Percentiles rank a stretch among this genome's conserved stretches.
These are phyloP conservation scores for Hypoxylon fuscum DNA, from an alignment of 495 filamentous ascomycete species.

Conservation along the genomic window DNA sequence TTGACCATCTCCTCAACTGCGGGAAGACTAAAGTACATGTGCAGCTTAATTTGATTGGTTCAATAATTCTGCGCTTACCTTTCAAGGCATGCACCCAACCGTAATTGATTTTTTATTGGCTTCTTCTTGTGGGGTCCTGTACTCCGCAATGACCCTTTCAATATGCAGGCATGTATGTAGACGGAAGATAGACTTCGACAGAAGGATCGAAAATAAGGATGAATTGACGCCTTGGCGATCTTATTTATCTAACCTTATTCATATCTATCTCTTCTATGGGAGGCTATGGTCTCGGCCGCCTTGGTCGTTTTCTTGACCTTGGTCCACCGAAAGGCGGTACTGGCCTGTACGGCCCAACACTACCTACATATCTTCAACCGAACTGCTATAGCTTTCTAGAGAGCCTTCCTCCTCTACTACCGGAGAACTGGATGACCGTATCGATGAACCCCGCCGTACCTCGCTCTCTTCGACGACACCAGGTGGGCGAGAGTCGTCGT, in stretches of 20 bases:
- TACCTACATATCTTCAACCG: no score
- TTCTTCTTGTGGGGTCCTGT: no score
- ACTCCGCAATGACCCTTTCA: no score
- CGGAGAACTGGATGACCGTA: neutral
- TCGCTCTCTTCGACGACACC: neutral
- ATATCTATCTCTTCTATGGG: slow-evolving; percentile 7
- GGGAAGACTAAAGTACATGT: no score
- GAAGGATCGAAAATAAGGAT: neutral
- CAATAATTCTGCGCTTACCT: no score
- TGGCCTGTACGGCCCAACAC: slow-evolving; percentile 3
- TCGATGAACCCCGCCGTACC: neutral
- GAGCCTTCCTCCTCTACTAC: slow-evolving; percentile 1
- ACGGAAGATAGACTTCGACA: no score
- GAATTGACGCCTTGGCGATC: neutral
- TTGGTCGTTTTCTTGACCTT: slow-evolving; percentile 18
- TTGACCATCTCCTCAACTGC: no score
- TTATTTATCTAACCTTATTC: neutral
- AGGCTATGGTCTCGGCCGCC: slow-evolving; percentile 22
- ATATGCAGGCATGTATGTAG: no score
- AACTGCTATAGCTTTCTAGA: neutral
- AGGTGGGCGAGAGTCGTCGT: no score
- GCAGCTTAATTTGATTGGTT: no score
- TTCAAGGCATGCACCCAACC: no score
- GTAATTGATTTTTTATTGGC: no score
- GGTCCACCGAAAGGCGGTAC: slow-evolving; percentile 16